A percentile compares a stretch with the other conserved stretches of the same genome.
These are phyloP conservation scores for Acanthochlamys bracteata DNA, from an alignment of 106 monocot genomes.

Conservation along the genomic window DNA sequence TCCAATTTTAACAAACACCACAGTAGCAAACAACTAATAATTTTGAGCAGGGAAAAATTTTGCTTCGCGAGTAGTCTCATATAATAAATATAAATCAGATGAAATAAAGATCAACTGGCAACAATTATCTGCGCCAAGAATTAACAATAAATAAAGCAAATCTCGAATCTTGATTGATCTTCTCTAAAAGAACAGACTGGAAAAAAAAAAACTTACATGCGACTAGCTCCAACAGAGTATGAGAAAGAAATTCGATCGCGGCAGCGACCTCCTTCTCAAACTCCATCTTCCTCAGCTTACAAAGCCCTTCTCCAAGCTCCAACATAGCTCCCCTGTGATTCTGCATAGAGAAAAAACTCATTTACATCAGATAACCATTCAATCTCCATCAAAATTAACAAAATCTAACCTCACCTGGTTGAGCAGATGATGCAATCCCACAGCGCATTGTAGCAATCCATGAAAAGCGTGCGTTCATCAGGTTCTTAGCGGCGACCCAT, in stretches of 20 bases:
- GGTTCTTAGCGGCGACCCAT: conserved; percentile 81
- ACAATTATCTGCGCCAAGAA: not conserved
- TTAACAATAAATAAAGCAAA: not conserved
- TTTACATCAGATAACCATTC: not conserved
- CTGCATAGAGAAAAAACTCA: conserved; percentile 13
- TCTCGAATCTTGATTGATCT: not conserved
- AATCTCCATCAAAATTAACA: not conserved
- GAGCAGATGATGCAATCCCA: conserved; percentile 83
- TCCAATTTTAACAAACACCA: too few relatives aligned
- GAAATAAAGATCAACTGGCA: too few relatives aligned
- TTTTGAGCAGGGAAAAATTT: too few relatives aligned
- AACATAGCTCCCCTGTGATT: conserved; percentile 95
- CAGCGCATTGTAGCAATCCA: conserved; percentile 79
- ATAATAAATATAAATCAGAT: too few relatives aligned
- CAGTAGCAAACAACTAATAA: too few relatives aligned
- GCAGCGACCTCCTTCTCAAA: conserved; percentile 66
- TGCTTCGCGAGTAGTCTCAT: too few relatives aligned
- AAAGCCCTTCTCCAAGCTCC: conserved; percentile 84
- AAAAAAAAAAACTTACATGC: conserved; percentile 47
- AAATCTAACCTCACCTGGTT: conserved; percentile 34
- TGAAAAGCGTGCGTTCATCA: conserved; percentile 53
- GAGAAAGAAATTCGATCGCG: conserved; percentile 72
- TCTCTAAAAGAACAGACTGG: not conserved
- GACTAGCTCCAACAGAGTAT: conserved; percentile 78
- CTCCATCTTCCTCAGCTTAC: conserved; percentile 75